These are phyloP conservation scores for Ascochyta pisi DNA, from an alignment of 2,329 filamentous ascomycete species.

Conservation along the genomic window DNA sequence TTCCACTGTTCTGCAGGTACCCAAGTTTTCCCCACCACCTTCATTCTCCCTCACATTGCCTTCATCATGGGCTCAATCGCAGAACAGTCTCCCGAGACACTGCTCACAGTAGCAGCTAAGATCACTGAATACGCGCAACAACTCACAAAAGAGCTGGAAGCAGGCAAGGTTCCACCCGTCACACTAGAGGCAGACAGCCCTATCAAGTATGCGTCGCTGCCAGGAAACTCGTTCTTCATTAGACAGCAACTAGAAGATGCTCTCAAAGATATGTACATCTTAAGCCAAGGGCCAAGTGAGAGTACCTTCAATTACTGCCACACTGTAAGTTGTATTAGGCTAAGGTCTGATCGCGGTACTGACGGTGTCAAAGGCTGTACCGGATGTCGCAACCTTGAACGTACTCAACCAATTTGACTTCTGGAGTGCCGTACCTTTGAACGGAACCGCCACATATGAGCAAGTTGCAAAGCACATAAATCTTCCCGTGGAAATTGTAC, in stretches of 20 bases:
- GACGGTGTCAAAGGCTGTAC: constrained; percentile 46
- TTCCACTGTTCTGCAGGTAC: neutral
- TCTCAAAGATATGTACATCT: constrained; percentile 56
- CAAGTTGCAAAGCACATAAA: constrained; percentile 37
- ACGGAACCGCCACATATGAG: constrained; percentile 52
- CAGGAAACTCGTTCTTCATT: constrained; percentile 53
- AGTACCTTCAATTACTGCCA: constrained; percentile 54
- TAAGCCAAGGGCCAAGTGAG: constrained; percentile 59
- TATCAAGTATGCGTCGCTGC: constrained; percentile 50
- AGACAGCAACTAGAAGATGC: constrained; percentile 56
- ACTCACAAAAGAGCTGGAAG: constrained; percentile 52
- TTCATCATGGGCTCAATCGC: constrained; percentile 28
- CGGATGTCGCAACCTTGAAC: constrained; percentile 55
- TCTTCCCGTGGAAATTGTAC: constrained; percentile 37
- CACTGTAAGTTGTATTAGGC: constrained; percentile 20
- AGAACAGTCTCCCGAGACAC: constrained; percentile 39
- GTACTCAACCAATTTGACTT: constrained; percentile 62
- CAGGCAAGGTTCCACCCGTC: constrained; percentile 53
- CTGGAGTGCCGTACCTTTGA: constrained; percentile 59
- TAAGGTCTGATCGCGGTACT: neutral
- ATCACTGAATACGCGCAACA: constrained; percentile 54
- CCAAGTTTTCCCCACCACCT: neutral
- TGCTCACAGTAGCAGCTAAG: constrained; percentile 55
- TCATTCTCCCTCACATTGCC: neutral
- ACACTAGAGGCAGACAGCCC: constrained; percentile 56